These are phyloP conservation scores for Penicillium steckii DNA, from an alignment of 495 filamentous ascomycete species.

Conservation along the genomic window DNA sequence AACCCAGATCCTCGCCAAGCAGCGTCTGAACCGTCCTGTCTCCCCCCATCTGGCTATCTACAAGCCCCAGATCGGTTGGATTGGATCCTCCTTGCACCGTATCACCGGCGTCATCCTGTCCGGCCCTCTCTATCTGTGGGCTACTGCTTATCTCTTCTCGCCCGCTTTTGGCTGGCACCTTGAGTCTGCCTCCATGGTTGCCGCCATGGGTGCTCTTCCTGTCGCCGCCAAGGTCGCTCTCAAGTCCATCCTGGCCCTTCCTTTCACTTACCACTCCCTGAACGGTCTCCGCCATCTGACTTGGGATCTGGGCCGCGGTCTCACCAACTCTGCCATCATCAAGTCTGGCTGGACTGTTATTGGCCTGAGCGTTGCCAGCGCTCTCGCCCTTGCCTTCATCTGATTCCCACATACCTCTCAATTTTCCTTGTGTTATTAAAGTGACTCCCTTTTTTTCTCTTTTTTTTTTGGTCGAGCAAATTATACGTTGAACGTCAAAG, in stretches of 20 bases:
- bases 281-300: conserved; percentile 89
- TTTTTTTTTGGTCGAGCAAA: conserved; percentile 22
- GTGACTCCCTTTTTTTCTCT: conserved; percentile 10
- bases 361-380: conserved; percentile 61
- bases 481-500: conserved; percentile 21
- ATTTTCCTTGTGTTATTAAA: conserved; percentile 44
- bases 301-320: conserved; percentile 74
- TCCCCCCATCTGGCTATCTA: conserved; percentile 90
- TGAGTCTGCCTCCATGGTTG: conserved; percentile 74
- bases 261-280: conserved; percentile 82
- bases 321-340: conserved; percentile 69
- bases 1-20: conserved; percentile 71
- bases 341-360: conserved; percentile 74
- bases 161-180: conserved; percentile 83
- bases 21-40: conserved; percentile 82
- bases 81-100: conserved; percentile 69
- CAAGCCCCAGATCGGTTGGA: conserved; percentile 84
- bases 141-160: conserved; percentile 76
- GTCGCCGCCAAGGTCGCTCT: conserved; percentile 63
- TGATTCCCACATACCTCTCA: conserved; percentile 32
- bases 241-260: conserved; percentile 73
- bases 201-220: conserved; percentile 73
- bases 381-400: conserved; percentile 59
- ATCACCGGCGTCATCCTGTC: conserved; percentile 74
- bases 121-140: conserved; percentile 79